Percentiles rank a stretch among this genome's conserved stretches.
These are phyloP conservation scores for Cytospora paraplurivora DNA, from an alignment of 2,329 filamentous ascomycete species.

Conservation along the genomic window DNA sequence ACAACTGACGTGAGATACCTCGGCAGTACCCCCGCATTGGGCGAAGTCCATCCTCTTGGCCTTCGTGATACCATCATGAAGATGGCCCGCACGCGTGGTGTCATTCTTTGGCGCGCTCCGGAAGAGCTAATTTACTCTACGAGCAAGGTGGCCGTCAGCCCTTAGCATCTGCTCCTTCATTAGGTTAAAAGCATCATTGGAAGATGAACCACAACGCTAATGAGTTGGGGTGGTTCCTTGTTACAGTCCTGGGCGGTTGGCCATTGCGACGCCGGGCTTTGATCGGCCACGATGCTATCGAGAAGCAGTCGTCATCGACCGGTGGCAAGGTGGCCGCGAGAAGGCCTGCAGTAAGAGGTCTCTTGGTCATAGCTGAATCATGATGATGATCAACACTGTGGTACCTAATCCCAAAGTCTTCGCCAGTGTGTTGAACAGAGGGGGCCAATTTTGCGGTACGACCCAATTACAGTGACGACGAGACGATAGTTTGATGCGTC, in stretches of 20 bases:
- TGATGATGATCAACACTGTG: not conserved
- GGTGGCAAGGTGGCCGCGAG: not conserved
- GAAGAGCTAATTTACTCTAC: not conserved
- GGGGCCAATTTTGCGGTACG: not conserved
- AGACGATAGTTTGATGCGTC: not conserved
- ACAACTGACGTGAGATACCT: not conserved
- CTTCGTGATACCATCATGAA: not conserved
- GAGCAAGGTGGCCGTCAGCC: not conserved
- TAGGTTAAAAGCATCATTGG: not conserved
- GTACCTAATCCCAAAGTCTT: conserved; percentile 13
- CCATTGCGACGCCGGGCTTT: not conserved
- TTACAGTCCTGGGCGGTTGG: not conserved
- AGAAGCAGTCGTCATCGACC: not conserved
- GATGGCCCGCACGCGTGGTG: not conserved
- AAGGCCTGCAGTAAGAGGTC: not conserved
- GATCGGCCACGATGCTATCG: not conserved
- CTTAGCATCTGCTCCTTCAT: not conserved
- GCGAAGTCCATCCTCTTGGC: not conserved
- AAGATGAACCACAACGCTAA: conserved; percentile 6
- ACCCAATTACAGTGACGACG: not conserved
- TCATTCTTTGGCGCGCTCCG: not conserved
- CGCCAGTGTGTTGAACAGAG: not conserved
- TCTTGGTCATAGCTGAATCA: not conserved
- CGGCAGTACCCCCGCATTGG: not conserved
- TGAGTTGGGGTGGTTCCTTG: not conserved